Evolutionary conservation across 106 monocot genomes (phyloP).

Genomic region (Dendrobium officinale): DNA sequence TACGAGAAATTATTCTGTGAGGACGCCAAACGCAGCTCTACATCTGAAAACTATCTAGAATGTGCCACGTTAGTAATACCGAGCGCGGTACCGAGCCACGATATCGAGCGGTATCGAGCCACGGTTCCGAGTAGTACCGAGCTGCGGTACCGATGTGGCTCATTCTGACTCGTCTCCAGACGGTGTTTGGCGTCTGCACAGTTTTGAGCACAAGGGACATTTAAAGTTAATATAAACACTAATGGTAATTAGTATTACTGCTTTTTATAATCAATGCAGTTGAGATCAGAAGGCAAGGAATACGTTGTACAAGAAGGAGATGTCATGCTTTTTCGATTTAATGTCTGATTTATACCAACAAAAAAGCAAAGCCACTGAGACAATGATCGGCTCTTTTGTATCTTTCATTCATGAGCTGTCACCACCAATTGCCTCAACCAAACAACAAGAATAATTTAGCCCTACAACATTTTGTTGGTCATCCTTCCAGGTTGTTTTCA

Average conservation of each 20-base stretch:
- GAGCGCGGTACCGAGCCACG: no score
- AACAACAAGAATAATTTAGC: not conserved
- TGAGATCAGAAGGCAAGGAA: conserved; percentile 95
- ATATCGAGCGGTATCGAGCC: no score
- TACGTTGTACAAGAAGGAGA: conserved; percentile 96
- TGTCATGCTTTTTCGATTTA: conserved; percentile 97
- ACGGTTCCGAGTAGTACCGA: no score
- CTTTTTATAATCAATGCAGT: conserved; percentile 34
- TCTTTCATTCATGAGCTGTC: conserved; percentile 10
- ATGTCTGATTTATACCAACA: conserved; percentile 39
- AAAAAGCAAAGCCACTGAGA: not conserved
- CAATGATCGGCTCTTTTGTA: not conserved
- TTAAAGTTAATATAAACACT: not conserved
- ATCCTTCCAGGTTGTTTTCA: not conserved
- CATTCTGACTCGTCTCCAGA: no score
- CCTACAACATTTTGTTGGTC: not conserved
- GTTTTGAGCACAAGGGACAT: no score
- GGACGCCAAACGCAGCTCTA: no score
- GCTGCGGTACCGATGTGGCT: no score
- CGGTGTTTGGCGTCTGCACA: no score
- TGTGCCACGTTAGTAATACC: no score
- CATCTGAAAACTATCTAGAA: no score
- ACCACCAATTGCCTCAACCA: not conserved
- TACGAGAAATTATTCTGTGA: no score
- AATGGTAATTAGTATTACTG: not conserved